Evolutionary conservation across 2,329 filamentous ascomycete genomes (phyloP).

Genomic region (Aspergillus tubingensis): DNA sequence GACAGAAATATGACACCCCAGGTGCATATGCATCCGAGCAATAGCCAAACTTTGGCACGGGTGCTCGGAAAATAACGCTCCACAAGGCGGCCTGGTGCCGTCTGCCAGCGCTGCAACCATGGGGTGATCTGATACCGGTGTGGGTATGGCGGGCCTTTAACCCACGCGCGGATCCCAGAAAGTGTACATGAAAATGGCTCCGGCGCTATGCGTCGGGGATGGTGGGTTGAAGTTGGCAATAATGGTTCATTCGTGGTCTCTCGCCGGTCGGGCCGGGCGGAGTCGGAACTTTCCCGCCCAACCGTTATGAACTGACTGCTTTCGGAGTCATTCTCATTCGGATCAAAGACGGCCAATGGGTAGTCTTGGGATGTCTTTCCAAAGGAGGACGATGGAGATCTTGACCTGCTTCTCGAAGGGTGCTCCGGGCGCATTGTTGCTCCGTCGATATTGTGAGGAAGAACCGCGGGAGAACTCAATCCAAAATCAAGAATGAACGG

Average conservation of each 20-base stretch:
- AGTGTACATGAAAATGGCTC: conserved; percentile 27
- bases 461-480: conserved; percentile 3
- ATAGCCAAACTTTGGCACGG: conserved; percentile 26
- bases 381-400: conserved; percentile 16
- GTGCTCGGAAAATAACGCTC: conserved; percentile 31
- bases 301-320: conserved; percentile 16
- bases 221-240: conserved; percentile 21
- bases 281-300: conserved; percentile 23
- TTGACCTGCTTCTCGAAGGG: conserved; percentile 7
- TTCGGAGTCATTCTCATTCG: conserved; percentile 10
- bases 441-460: conserved; percentile 3
- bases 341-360: conserved; percentile 10
- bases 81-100: conserved; percentile 35
- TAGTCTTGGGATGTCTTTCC: conserved; percentile 17
- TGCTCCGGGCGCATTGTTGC: conserved; percentile 12
- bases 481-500: background rate
- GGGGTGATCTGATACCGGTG: conserved; percentile 38
- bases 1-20: conserved; percentile 40
- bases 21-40: conserved; percentile 29
- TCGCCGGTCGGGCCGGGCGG: conserved; percentile 15
- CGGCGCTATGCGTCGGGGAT: background rate
- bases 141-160: conserved; percentile 35
- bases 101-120: conserved; percentile 35
- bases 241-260: conserved; percentile 24
- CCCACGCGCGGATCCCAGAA: conserved; percentile 29